Base-by-base conservation (phyloP, 2,329 filamentous ascomycete species). In the Dactylellina sp. region DNA sequence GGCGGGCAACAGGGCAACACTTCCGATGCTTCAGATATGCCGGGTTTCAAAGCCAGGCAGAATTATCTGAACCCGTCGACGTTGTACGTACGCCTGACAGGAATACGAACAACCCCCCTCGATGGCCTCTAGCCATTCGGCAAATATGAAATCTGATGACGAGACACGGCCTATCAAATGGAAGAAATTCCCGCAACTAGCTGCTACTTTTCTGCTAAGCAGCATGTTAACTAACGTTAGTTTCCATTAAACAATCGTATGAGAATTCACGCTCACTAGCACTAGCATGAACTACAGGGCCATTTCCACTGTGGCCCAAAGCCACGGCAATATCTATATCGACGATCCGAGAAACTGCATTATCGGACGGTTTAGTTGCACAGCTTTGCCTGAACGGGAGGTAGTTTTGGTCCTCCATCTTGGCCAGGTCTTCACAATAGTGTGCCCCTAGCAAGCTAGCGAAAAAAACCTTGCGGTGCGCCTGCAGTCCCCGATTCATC, bases 391-490 rank as follows among this genome's bases (percentile, higher is more conserved):
- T 32, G 25, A 68, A 60, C 44, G 42, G 25, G 63, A 52, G 37
- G 22, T 40, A 3, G 37, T 35, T 35, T 12, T 12, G 12, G 6
- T 6, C 37, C 37, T 14, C 37, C 37, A 14, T 40, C 37, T 40
- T 32, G 28, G 28, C 9, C 9, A 14, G 37, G 37, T 12, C n/a
- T n/a, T n/a, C 9, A 40, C n/a, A 40, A 40, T 40, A 12, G 37
- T 11, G 12, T 14, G n/a, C 32, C n/a, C 20, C 1, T 12, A 22
- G 32, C 53, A 59, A 66, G 62, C 53, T 32, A 11, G 50, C 20
- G n/a, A n/a, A n/a, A 47, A 40, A 39, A 50, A 72, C 68, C 68
- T 72, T 61, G 68, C 68, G 49, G 60, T 53, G 46, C 68, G 60
- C 68, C 68, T 64, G 59, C 68, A 64, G 66, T 42, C 25, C 46